Base-by-base conservation (phyloP, 2,329 filamentous ascomycete genomes). In the Cladobotryum mycophilum region DNA sequence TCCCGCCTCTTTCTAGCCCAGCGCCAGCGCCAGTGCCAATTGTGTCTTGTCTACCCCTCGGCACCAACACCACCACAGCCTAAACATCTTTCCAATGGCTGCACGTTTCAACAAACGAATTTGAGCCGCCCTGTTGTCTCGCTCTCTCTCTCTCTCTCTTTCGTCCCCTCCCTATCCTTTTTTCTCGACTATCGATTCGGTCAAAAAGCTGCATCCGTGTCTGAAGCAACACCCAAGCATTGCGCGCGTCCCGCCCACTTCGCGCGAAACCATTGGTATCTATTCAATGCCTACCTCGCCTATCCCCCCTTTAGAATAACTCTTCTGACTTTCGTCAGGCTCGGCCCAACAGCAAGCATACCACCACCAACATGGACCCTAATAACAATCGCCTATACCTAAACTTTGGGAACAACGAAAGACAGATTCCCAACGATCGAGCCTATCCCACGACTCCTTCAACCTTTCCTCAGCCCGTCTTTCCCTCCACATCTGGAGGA, bases 401-500 rank as follows among this genome's bases (percentile, higher is more conserved):
- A 64, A 86, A 86, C 69, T 81, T 84, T 60, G 78, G 75, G 64
- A 84, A 79, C 69, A 83, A 81, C 68, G 80, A 84, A 60, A 81
- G 82, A 62, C 78, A 82, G 54, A 70, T 80, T 50, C 62, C 69
- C 62, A 78, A 76, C 67, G 85, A 86, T 67, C 79, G 85, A 66
- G 76, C 82, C 58, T 90, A 88, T 76, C 88, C 86, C 60, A 90
- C 92, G 48, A 96, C 92, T 9, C 92, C 92, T 47, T 96, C 92
- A 58, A 96, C 91, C 53, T 97, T 97, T 65, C 92, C 92, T 12
- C 92, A 97, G 72, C 91, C 91, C 54, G 87, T 95, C 67, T 81
- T 79, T 58, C 73, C 76, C 52, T 62, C 64, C 47, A 35, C 50
- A 22, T 35, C 51, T 34, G 53, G 48, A 30, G 71, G 71, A 57